Evolutionary conservation across 805 yeast genomes (phyloP).

Genomic region (Nakazawaea holstii): DNA sequence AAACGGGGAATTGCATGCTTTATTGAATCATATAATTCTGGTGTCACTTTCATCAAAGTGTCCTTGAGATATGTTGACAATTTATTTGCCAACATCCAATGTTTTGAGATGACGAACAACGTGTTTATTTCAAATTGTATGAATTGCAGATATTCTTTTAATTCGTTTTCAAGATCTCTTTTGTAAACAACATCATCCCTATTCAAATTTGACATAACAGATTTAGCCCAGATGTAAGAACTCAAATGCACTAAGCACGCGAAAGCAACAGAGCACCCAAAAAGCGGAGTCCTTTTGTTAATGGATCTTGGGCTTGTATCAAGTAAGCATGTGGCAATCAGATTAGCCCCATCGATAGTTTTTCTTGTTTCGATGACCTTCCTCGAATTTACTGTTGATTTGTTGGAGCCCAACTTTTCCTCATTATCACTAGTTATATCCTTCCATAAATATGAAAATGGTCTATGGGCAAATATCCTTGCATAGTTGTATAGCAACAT

Average conservation of each 20-base stretch:
- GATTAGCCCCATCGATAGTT: conserved; percentile 49
- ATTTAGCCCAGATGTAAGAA: conserved; percentile 48
- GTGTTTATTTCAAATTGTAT: conserved; percentile 45
- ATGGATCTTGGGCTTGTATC: conserved; percentile 42
- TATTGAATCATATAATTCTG: conserved; percentile 32
- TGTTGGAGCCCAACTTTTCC: conserved; percentile 24
- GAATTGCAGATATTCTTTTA: conserved; percentile 40
- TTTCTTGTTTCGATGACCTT: conserved; percentile 48
- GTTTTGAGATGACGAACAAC: conserved; percentile 42
- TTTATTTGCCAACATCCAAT: conserved; percentile 45
- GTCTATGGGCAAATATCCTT: conserved; percentile 49
- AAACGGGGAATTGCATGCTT: conserved; percentile 24
- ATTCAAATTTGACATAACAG: conserved; percentile 21
- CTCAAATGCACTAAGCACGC: conserved; percentile 47
- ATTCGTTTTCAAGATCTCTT: conserved; percentile 28
- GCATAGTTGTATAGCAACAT: conserved; percentile 44
- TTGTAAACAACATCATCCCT: conserved; percentile 16
- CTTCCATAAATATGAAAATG: conserved; percentile 48
- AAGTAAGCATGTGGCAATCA: conserved; percentile 38
- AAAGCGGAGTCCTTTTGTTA: conserved; percentile 41
- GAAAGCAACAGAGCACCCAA: conserved; percentile 50
- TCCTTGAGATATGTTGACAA: conserved; percentile 42
- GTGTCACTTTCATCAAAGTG: conserved; percentile 35
- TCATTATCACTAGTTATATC: conserved; percentile 23
- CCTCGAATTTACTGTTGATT: conserved; percentile 33